phyloP scores from a whole-genome alignment of 192 early-diverging fungal species.

The Coemansia sp. region DNA sequence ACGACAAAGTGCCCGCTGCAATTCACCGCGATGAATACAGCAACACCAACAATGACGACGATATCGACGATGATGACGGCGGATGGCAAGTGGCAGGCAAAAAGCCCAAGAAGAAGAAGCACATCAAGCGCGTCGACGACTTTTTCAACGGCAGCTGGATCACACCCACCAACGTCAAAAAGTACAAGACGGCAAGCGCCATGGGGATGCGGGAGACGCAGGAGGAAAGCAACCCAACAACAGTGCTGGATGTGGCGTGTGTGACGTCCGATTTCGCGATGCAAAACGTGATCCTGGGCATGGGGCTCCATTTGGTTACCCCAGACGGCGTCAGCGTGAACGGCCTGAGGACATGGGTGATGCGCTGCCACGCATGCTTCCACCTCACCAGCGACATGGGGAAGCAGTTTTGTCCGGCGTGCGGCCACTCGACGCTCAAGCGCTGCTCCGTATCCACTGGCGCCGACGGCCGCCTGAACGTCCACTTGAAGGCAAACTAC shows the following conservation, averaged over 20 bases:
- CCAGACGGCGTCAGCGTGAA: constrained; percentile 78
- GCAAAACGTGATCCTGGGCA: constrained; percentile 95
- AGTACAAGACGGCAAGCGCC: constrained; percentile 61
- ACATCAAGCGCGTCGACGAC: constrained; percentile 47
- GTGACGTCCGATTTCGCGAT: constrained; percentile 92
- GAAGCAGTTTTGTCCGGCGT: constrained; percentile 89
- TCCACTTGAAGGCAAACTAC: constrained; percentile 89
- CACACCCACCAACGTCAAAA: constrained; percentile 82
- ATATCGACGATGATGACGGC: constrained; percentile 39
- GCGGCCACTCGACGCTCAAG: constrained; percentile 85
- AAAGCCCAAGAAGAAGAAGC: constrained; percentile 27
- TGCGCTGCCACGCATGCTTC: constrained; percentile 94
- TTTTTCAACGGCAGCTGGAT: constrained; percentile 85
- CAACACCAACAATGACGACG: background rate
- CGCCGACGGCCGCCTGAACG: constrained; percentile 71
- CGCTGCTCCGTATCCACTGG: constrained; percentile 80
- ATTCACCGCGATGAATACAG: background rate
- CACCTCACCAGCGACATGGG: constrained; percentile 82
- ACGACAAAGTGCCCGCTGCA: constrained; percentile 40
- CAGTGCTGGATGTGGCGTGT: constrained; percentile 74
- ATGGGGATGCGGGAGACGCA: constrained; percentile 53
- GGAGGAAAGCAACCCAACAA: constrained; percentile 13
- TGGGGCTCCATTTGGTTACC: constrained; percentile 81
- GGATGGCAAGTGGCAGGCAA: constrained; percentile 54
- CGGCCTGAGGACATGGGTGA: constrained; percentile 80